Percentiles rank a stretch among this genome's conserved stretches.
Evolutionary conservation across 192 early-diverging fungal species (phyloP).

Genomic region (Coemansia sp.): DNA sequence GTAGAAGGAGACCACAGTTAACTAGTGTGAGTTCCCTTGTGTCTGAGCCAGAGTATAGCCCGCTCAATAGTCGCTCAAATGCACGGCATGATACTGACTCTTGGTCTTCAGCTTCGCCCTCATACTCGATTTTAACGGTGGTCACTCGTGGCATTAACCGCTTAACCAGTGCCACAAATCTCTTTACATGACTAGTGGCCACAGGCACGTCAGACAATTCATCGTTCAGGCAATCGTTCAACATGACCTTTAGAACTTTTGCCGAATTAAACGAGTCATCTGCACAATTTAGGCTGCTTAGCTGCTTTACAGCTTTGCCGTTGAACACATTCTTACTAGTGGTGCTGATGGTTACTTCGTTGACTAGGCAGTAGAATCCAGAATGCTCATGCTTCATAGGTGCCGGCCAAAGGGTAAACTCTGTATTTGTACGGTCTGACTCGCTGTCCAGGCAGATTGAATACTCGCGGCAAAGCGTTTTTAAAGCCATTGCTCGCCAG

Average conservation of each 20-base stretch:
- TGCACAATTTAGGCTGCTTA: not conserved
- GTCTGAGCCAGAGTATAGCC: not conserved
- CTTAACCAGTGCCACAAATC: not conserved
- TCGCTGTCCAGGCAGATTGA: not conserved
- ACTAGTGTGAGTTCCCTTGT: not conserved
- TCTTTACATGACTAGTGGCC: not conserved
- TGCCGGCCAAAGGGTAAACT: not conserved
- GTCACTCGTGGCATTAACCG: not conserved
- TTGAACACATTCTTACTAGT: not conserved
- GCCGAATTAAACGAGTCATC: not conserved
- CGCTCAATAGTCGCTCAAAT: not conserved
- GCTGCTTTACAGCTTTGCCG: not conserved
- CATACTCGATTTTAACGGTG: not conserved
- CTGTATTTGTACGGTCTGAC: not conserved
- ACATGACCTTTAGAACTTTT: not conserved
- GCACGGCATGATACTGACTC: not conserved
- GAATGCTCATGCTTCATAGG: not conserved
- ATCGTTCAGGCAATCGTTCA: not conserved
- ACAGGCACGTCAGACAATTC: not conserved
- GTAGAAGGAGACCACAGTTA: not conserved
- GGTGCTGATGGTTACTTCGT: not conserved
- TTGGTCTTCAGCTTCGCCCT: not conserved
- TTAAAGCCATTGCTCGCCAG: conserved; percentile 6
- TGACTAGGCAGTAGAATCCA: not conserved
- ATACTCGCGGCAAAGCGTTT: not conserved